Conservation (phyloP, 2,329 filamentous ascomycete species). For the Gnomoniopsis sp. region DNA sequence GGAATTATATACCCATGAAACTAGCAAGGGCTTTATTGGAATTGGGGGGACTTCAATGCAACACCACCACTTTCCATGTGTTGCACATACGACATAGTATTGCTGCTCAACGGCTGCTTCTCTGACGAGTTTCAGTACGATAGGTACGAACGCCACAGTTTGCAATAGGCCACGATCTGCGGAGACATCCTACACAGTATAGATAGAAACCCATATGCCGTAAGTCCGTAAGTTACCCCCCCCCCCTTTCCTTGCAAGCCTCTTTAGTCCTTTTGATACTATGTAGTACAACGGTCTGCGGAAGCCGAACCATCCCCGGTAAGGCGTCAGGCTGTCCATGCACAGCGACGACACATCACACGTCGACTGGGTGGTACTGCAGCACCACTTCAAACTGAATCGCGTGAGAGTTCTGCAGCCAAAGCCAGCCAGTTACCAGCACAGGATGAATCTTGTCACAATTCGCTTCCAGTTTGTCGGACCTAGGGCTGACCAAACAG, state of each 20-base stretch:
- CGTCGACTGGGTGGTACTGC: not conserved
- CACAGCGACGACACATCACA: not conserved
- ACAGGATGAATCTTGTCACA: not conserved
- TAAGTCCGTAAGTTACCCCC: too few relatives aligned
- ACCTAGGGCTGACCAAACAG: conserved; percentile 13
- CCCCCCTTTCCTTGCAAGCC: too few relatives aligned
- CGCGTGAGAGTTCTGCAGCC: conserved; percentile 2
- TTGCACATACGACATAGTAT: not conserved
- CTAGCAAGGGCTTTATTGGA: not conserved
- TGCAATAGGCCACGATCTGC: not conserved
- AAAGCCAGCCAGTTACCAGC: conserved; percentile 10
- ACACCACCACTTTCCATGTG: not conserved
- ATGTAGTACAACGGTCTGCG: too few relatives aligned
- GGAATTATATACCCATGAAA: too few relatives aligned
- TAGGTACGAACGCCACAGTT: not conserved
- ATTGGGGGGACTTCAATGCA: not conserved
- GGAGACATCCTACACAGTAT: too few relatives aligned
- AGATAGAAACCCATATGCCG: too few relatives aligned
- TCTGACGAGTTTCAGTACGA: not conserved
- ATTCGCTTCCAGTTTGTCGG: conserved; percentile 13
- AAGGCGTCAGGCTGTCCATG: not conserved
- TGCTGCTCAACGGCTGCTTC: not conserved
- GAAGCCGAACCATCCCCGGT: not conserved
- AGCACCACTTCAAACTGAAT: not conserved
- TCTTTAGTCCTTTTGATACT: too few relatives aligned